These are phyloP conservation scores for Arthrocladium fulminans DNA, from an alignment of 2,329 filamentous ascomycete genomes.

Conservation along the genomic window DNA sequence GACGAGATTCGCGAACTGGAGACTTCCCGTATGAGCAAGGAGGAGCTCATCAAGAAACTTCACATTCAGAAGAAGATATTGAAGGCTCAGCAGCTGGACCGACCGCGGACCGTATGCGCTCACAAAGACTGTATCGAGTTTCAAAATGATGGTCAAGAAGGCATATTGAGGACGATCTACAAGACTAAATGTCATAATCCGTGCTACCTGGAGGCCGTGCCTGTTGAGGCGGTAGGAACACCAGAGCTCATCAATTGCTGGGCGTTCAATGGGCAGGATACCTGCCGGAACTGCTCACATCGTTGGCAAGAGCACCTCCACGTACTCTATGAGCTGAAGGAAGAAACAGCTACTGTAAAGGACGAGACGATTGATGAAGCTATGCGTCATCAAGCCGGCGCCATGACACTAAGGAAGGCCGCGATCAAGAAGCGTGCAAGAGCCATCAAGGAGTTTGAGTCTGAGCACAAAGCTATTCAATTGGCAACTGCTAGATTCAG, in stretches of 20 bases:
- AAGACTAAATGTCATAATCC: conserved; percentile 27
- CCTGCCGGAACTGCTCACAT: conserved; percentile 27
- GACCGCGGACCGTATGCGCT: conserved; percentile 29
- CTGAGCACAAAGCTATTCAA: conserved; percentile 28
- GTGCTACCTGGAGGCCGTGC: conserved; percentile 26
- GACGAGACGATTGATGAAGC: conserved; percentile 24
- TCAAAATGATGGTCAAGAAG: conserved; percentile 19
- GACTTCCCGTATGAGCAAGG: conserved; percentile 21
- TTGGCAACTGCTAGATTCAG: conserved; percentile 31
- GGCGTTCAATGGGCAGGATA: conserved; percentile 21
- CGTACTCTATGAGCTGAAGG: conserved; percentile 26
- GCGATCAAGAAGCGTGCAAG: conserved; percentile 23
- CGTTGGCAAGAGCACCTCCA: conserved; percentile 33
- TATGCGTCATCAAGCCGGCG: conserved; percentile 22
- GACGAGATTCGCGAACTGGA: conserved; percentile 25
- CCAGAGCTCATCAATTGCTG: conserved; percentile 24
- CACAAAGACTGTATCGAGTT: conserved; percentile 25
- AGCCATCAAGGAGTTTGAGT: conserved; percentile 25
- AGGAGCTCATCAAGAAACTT: conserved; percentile 25
- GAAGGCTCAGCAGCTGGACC: conserved; percentile 17
- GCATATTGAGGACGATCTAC: conserved; percentile 21
- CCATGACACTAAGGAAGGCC: conserved; percentile 22
- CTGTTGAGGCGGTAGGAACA: conserved; percentile 22
- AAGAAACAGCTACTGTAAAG: conserved; percentile 19
- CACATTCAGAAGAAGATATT: conserved; percentile 24